These are phyloP conservation scores for Cordyceps militaris DNA, from an alignment of 2,329 filamentous ascomycete genomes.

Conservation along the genomic window DNA sequence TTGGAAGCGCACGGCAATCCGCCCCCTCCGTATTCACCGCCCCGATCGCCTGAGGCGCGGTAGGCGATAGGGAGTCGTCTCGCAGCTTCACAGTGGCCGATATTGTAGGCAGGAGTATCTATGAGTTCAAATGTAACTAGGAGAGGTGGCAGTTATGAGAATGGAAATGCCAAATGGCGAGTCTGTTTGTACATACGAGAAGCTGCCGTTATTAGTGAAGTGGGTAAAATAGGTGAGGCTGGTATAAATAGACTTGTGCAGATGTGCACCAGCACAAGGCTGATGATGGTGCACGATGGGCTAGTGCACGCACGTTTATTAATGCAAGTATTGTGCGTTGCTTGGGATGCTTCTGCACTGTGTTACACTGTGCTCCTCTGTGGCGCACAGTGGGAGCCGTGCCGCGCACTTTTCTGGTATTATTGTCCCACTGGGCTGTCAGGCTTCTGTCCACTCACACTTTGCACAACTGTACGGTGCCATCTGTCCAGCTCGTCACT, in stretches of 20 bases:
- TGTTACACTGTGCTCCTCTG: background rate
- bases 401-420: background rate
- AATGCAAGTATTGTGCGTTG: background rate
- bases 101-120: background rate
- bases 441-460: background rate
- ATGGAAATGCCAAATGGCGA: too few species aligned
- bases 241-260: background rate
- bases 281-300: background rate
- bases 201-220: background rate
- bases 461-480: background rate
- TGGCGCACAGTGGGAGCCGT: background rate
- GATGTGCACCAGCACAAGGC: background rate
- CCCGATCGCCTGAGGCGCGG: too few species aligned
- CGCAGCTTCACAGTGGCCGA: background rate
- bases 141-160: too few species aligned
- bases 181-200: background rate
- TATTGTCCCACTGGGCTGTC: too few species aligned
- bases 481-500: background rate
- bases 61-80: background rate
- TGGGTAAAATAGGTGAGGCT: background rate
- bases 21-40: background rate
- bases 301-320: slow-evolving; percentile 3
- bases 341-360: background rate
- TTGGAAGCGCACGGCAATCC: background rate
- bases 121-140: too few species aligned